Conservation (phyloP, 164 flowering plant species). For the Vitis amurensis region DNA sequence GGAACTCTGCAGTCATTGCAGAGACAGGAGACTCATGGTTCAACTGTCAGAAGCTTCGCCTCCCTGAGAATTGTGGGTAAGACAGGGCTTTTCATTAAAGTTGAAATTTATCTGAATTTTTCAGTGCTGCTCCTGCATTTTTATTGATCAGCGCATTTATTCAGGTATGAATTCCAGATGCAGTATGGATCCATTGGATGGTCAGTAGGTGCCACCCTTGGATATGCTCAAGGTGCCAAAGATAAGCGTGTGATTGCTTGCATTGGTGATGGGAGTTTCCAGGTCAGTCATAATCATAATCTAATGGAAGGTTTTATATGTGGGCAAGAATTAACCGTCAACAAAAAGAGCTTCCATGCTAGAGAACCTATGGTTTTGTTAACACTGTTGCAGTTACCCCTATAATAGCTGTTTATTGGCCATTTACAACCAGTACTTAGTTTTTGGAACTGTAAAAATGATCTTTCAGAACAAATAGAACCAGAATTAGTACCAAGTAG, state of each 20-base stretch:
- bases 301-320: not conserved
- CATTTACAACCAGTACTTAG: no score
- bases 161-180: conserved; percentile 86
- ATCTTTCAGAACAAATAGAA: no score
- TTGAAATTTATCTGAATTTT: not conserved
- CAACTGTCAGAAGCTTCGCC: conserved; percentile 70
- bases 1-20: conserved; percentile 60
- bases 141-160: not conserved
- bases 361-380: not conserved
- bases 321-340: not conserved
- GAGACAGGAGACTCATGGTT: conserved; percentile 90
- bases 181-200: conserved; percentile 90
- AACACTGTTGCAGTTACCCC: not conserved
- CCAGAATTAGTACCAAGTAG: no score
- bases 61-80: conserved; percentile 74
- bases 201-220: conserved; percentile 86
- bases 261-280: conserved; percentile 93
- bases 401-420: no score
- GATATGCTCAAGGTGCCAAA: conserved; percentile 71
- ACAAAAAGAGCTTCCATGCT: not conserved
- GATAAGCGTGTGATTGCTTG: conserved; percentile 71
- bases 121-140: not conserved
- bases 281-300: conserved; percentile 38
- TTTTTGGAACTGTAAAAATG: no score
- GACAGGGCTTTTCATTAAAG: conserved; percentile 1